Evolutionary conservation across 176 grass and related monocot species (phyloP).

Genomic region (Phoenix dactylifera): DNA sequence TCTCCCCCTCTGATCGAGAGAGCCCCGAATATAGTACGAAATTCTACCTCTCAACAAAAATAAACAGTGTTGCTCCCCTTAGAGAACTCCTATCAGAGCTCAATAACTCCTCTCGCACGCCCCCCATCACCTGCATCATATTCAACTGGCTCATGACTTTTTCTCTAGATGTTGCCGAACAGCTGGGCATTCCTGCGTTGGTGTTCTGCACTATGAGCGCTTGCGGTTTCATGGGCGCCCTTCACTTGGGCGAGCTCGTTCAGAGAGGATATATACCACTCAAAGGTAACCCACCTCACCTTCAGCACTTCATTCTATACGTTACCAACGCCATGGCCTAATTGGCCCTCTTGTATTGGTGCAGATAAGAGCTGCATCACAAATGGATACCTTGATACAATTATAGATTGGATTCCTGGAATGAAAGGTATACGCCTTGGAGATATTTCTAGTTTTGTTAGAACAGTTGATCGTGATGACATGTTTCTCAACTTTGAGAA

Average conservation of each 20-base stretch:
- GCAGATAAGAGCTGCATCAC: background rate
- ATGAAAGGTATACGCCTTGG: background rate
- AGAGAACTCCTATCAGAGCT: conserved; percentile 17
- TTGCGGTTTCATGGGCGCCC: conserved; percentile 33
- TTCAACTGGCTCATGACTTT: conserved; percentile 40
- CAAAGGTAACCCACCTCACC: conserved; percentile 33
- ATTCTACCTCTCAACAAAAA: conserved; percentile 20
- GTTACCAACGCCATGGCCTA: conserved; percentile 6
- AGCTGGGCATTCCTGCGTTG: conserved; percentile 27
- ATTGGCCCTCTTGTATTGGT: background rate
- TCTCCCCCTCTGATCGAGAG: conserved; percentile 30
- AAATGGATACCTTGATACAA: conserved; percentile 3
- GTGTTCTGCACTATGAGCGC: conserved; percentile 41
- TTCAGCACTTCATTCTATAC: conserved; percentile 3
- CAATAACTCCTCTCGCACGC: conserved; percentile 2
- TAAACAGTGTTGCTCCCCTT: conserved; percentile 26
- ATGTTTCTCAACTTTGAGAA: conserved; percentile 21
- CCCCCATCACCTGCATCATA: conserved; percentile 41
- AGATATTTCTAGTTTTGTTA: conserved; percentile 12
- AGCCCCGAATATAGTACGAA: conserved; percentile 30
- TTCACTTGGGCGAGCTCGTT: conserved; percentile 24
- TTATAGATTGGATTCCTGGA: conserved; percentile 1
- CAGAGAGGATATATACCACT: conserved; percentile 46
- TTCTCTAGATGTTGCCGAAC: conserved; percentile 23
- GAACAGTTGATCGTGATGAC: conserved; percentile 26